Evolutionary conservation across 768 basidiomycete genomes (phyloP), one percentile per base, ranked within the genome.

Genomic region (Leccinellum albellum): DNA sequence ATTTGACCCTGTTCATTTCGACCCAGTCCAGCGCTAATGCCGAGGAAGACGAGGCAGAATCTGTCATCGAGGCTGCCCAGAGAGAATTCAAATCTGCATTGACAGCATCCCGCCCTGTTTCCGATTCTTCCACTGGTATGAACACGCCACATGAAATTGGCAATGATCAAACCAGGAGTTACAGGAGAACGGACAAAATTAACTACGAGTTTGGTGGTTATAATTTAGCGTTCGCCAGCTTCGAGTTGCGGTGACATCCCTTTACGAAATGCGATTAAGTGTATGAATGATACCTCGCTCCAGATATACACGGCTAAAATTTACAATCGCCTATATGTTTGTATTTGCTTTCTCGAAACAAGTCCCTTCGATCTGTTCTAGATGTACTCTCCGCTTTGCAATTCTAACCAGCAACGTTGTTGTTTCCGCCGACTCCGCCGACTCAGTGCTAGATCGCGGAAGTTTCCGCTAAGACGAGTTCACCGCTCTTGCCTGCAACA

Each of bases 151-250:
- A 62, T 51, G 62, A 58, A 49, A 44, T n/a, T 48, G 54, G 51
- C 26, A 57, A 66, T 49, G 53, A 59, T 54, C 55, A 60, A 68
- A 54, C 63, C 62, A 62, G 66, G 61, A 73, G 65, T 14, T 98
- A 95, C 74, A 84, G 78, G 63, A 79, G 94, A 62, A 95, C 91
- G 50, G 97, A 98, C 77, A 92, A 96, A 75, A 98, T 99, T 72
- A 93, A 96, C 71, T 99, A 99, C 77, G 94, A 96, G 72, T 94
- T 98, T 70, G 90, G 91, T 47, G 93, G 88, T 52, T 94, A 94
- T 70, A 91, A 92, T 70, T 78, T 94, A 59, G 91, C 91, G 15
- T 94, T 93, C 70, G 89, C 92, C 40, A 92, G 86, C 70, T 94
- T 93, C 72, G 89, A 92, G 73, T 68, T 78, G 66, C 72, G 73